Evolutionary conservation across 345 rosid genomes (phyloP).

Genomic region (Ceriops tagal): DNA sequence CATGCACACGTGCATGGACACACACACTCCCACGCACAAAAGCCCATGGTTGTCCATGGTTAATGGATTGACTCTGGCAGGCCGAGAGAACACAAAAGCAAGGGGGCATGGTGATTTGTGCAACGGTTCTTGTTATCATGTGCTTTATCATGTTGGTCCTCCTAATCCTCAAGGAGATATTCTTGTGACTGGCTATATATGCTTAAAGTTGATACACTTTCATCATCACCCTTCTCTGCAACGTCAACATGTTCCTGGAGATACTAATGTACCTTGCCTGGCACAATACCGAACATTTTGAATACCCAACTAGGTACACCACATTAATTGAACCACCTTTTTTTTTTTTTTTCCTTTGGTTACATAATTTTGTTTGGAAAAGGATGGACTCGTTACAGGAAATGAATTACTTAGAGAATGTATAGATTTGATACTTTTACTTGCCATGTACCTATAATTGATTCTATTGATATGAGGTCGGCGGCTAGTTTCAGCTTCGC

Average conservation of each 20-base stretch:
- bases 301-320: slow-evolving; percentile 9
- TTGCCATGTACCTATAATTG: slow-evolving; percentile 3
- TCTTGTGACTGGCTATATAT: slow-evolving; percentile 44
- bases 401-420: slow-evolving; percentile 12
- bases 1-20: background rate
- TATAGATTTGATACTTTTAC: slow-evolving; percentile 11
- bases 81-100: slow-evolving; percentile 87
- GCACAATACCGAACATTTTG: slow-evolving; percentile 11
- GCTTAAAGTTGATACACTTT: slow-evolving; percentile 6
- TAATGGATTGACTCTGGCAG: slow-evolving; percentile 35
- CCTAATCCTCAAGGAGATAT: slow-evolving; percentile 70
- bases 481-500: background rate
- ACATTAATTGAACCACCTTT: background rate
- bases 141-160: slow-evolving; percentile 90
- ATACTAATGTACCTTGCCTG: background rate
- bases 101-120: slow-evolving; percentile 98
- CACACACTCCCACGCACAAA: background rate
- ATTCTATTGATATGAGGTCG: slow-evolving; percentile 12
- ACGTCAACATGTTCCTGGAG: slow-evolving; percentile 1
- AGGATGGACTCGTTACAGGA: background rate
- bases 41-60: background rate
- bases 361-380: background rate
- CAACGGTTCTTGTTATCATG: slow-evolving; percentile 77
- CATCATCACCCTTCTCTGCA: background rate
- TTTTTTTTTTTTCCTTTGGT: background rate